These are phyloP conservation scores for Leccinum insolens DNA, from an alignment of 1,284 basidiomycete species.

Conservation along the genomic window DNA sequence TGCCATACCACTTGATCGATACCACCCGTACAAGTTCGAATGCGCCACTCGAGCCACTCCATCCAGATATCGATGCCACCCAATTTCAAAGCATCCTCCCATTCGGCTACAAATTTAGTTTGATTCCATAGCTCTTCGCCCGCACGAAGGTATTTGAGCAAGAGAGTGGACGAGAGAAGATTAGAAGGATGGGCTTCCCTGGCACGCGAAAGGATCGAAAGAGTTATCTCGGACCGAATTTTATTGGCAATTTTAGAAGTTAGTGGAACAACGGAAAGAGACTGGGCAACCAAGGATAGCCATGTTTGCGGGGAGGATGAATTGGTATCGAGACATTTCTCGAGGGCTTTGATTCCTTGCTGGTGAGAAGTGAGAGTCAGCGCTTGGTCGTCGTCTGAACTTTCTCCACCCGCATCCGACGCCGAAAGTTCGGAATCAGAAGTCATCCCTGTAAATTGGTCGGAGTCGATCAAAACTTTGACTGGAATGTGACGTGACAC, in stretches of 20 bases:
- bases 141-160: conserved; percentile 66
- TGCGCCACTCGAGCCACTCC: conserved; percentile 78
- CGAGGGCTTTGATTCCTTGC: conserved; percentile 57
- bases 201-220: conserved; percentile 70
- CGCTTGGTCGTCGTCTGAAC: conserved; percentile 37
- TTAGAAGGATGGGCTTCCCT: conserved; percentile 58
- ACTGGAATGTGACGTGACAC: conserved; percentile 45
- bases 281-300: conserved; percentile 67
- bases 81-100: conserved; percentile 67
- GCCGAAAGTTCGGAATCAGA: conserved; percentile 48
- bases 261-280: conserved; percentile 57
- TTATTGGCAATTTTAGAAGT: conserved; percentile 66
- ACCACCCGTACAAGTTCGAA: conserved; percentile 47
- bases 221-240: conserved; percentile 68
- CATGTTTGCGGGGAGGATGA: conserved; percentile 60
- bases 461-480: conserved; percentile 46
- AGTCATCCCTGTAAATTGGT: conserved; percentile 44
- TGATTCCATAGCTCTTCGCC: conserved; percentile 74
- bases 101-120: conserved; percentile 59
- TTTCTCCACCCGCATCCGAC: conserved; percentile 38
- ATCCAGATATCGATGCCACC: conserved; percentile 61
- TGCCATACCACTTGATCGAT: conserved; percentile 57
- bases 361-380: conserved; percentile 55
- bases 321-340: conserved; percentile 52
- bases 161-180: conserved; percentile 48